These are phyloP conservation scores for Pyrenochaeta sp. DNA, from an alignment of 2,329 filamentous ascomycete species.

Conservation along the genomic window DNA sequence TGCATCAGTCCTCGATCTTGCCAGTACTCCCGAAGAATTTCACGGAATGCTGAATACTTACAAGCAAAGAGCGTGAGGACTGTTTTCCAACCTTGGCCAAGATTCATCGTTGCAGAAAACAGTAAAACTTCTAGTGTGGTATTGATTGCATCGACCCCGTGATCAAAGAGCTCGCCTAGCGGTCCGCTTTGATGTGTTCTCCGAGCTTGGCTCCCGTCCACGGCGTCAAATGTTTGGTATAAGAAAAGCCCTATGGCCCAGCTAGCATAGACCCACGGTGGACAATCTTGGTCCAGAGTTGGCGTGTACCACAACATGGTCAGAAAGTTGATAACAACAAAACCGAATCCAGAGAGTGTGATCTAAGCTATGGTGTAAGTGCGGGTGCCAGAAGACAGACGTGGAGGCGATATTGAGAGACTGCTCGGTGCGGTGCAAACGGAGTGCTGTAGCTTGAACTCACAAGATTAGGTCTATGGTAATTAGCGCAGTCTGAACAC, in stretches of 20 bases:
- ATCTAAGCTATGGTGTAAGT: slow-evolving; percentile 61
- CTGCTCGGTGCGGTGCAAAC: neutral
- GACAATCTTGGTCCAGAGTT: slow-evolving; percentile 91
- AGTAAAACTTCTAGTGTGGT: slow-evolving; percentile 92
- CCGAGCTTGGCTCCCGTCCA: slow-evolving; percentile 91
- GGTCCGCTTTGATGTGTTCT: slow-evolving; percentile 92
- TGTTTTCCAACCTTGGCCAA: slow-evolving; percentile 91
- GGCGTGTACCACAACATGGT: slow-evolving; percentile 97
- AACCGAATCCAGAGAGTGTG: slow-evolving; percentile 88
- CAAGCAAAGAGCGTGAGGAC: slow-evolving; percentile 83
- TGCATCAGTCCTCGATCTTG: slow-evolving; percentile 6
- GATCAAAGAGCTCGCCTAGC: slow-evolving; percentile 94
- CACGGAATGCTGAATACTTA: slow-evolving; percentile 48
- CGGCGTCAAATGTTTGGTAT: slow-evolving; percentile 98
- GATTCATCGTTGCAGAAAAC: slow-evolving; percentile 90
- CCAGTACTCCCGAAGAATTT: neutral
- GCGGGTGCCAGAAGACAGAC: neutral
- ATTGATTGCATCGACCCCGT: slow-evolving; percentile 94
- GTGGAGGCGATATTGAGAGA: neutral
- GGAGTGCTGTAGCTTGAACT: slow-evolving; percentile 21
- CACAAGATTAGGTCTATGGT: slow-evolving; percentile 48
- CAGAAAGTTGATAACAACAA: slow-evolving; percentile 87
- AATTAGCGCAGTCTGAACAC: slow-evolving; percentile 27
- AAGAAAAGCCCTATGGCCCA: slow-evolving; percentile 91
- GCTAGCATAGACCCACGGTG: slow-evolving; percentile 91